Evolutionary conservation across 1,139 yeast species (phyloP).

Genomic region (Blastobotrys indianensis): DNA sequence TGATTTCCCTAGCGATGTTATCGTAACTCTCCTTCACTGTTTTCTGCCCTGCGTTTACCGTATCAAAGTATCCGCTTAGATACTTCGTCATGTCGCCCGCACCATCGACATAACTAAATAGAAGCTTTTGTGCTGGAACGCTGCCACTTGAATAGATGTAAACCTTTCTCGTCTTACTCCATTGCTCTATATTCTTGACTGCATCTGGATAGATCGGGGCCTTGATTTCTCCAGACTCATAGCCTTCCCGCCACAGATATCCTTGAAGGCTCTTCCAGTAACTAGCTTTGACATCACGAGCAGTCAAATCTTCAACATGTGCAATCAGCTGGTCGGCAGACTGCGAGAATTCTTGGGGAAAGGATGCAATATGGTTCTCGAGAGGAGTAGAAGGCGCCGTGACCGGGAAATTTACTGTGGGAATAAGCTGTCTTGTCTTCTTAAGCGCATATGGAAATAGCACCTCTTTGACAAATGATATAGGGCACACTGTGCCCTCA

Average conservation of each 20-base stretch:
- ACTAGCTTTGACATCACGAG: constrained; percentile 70
- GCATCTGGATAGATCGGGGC: constrained; percentile 82
- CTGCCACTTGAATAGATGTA: constrained; percentile 92
- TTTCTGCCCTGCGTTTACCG: constrained; percentile 77
- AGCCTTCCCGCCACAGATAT: constrained; percentile 73
- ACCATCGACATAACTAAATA: constrained; percentile 56
- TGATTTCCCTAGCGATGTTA: constrained; percentile 49
- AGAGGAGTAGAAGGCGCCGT: constrained; percentile 6
- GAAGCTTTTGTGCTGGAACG: constrained; percentile 72
- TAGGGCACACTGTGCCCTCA: constrained; percentile 91
- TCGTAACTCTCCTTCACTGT: constrained; percentile 51
- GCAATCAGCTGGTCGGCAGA: constrained; percentile 32
- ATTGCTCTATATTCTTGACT: constrained; percentile 45
- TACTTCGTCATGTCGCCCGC: constrained; percentile 46
- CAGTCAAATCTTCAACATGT: constrained; percentile 55
- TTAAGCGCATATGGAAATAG: constrained; percentile 42
- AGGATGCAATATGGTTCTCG: constrained; percentile 36
- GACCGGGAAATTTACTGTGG: constrained; percentile 27
- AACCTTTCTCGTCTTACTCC: constrained; percentile 29
- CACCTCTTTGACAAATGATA: constrained; percentile 72
- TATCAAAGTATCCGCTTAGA: constrained; percentile 72
- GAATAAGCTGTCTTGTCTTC: constrained; percentile 21
- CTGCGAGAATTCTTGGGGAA: constrained; percentile 38
- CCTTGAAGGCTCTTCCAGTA: constrained; percentile 78
- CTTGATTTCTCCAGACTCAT: constrained; percentile 60